phyloP scores from a whole-genome alignment of 228 moss, liverwort and hornwort genomes.

The Sphagnum fallax region DNA sequence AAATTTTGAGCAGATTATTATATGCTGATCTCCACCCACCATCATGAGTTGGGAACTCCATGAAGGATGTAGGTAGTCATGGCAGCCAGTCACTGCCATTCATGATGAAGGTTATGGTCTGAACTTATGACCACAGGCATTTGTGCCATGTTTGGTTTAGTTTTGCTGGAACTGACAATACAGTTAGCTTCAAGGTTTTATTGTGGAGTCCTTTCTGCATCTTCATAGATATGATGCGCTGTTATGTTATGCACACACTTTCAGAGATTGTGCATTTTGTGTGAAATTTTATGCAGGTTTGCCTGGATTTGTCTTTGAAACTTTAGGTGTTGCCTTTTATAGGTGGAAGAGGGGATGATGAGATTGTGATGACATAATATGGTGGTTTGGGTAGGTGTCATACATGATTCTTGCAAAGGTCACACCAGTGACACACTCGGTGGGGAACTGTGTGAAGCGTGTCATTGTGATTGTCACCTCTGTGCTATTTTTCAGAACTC shows the following conservation, averaged over 20 bases:
- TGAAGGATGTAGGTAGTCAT: neutral
- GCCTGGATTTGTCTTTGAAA: neutral
- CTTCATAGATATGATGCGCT: neutral
- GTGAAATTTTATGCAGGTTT: neutral
- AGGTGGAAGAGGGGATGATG: neutral
- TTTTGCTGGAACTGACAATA: no score
- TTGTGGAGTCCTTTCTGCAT: no score
- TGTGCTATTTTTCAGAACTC: conserved; percentile 87
- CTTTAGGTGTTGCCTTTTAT: neutral
- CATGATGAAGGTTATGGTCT: no score
- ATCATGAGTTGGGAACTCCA: neutral
- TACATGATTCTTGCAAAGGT: conserved; percentile 93
- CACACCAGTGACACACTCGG: conserved; percentile 92
- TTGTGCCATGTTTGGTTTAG: no score
- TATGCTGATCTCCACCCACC: neutral
- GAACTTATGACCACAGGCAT: no score
- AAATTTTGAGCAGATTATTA: no score
- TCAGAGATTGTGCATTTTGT: neutral
- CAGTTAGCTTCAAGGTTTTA: no score
- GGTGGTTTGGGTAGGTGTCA: conserved; percentile 49
- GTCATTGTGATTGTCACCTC: conserved; percentile 98
- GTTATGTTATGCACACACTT: neutral
- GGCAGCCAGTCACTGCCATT: no score
- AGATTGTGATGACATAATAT: neutral
- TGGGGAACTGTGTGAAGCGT: conserved; percentile 97